Base-by-base conservation (phyloP, 192 early-diverging fungal species). In the Backusella tuberculispora region DNA sequence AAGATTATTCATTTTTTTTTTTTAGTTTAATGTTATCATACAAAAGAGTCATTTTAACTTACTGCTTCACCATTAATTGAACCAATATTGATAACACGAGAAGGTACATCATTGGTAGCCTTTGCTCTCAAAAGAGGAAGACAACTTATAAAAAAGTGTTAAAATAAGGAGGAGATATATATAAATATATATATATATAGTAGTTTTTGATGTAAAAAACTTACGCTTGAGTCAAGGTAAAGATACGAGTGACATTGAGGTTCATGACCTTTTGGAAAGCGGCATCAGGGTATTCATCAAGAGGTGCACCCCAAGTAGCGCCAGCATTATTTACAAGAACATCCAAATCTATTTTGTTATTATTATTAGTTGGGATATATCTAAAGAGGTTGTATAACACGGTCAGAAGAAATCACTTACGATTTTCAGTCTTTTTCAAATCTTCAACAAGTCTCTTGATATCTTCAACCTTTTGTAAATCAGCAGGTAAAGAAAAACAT, bases 291-390 rank as follows among this genome's bases (percentile, higher is more conserved):
- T 91, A 92, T 44, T 79, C 76, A 19, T 84, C 83, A 24, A 91
- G 71, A 1, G 86, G 19, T 17, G 66, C 82, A 1, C 81, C 86
- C 83, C 84, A 88, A 37, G 73, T 79, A 21, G 88, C 90, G 6
- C 92, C 92, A 1, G 88, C 85, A 80, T 98, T 98, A 85, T 97
- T 97, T 42, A 98, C 82, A 24, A 98, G 85, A 0, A 97, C 84
- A 83, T 98, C 84, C 72, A 96, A 50, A 74, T 96, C 94, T 69
- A 71, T 63, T 53, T 45, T 7, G 34, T 8, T 34, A 24, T 12
- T 10, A 47, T 63, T 63, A 8, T 63, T 2, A 65, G 37, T 34
- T 0, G 2, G 29, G 29, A 34, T 34, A 34, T 34, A 34, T 34
- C 29, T 1, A 37, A 34, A 17, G 68, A 21, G 4, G 12, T 9